phyloP scores from a whole-genome alignment of 1,139 yeast genomes.

The Debaryomyces robertsiae region DNA sequence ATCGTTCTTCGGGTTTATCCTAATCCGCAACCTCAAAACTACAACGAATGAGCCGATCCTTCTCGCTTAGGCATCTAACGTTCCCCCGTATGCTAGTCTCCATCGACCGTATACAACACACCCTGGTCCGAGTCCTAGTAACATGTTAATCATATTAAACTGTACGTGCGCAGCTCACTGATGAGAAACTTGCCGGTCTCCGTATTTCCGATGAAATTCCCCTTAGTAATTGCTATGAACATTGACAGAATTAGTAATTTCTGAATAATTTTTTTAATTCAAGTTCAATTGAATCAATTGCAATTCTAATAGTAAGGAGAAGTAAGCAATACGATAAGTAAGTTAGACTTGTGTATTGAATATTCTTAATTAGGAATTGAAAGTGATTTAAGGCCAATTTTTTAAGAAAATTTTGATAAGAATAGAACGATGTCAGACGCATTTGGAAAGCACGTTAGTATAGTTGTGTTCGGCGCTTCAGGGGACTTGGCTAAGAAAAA shows the following conservation, averaged over 20 bases:
- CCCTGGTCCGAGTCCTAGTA: too few species aligned
- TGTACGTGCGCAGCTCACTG: constrained; percentile 7
- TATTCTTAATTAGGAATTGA: not conserved
- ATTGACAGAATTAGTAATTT: constrained; percentile 1
- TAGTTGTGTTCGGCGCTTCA: constrained; percentile 89
- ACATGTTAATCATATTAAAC: not conserved
- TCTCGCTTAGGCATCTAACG: too few species aligned
- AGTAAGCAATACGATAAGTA: too few species aligned
- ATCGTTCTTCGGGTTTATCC: not conserved
- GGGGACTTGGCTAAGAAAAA: constrained; percentile 98
- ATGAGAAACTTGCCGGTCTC: constrained; percentile 5
- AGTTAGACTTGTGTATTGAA: too few species aligned
- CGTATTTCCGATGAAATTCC: constrained; percentile 4
- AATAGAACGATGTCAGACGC: constrained; percentile 20
- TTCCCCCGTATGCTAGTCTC: too few species aligned
- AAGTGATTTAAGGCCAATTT: too few species aligned
- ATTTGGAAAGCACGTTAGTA: constrained; percentile 65
- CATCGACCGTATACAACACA: too few species aligned
- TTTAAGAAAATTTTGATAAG: too few species aligned
- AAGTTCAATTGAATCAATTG: constrained; percentile 3
- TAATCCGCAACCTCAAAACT: too few species aligned
- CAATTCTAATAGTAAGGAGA: not conserved
- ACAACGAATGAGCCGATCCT: too few species aligned
- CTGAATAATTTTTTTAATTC: not conserved
- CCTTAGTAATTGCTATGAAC: constrained; percentile 8